Base-by-base conservation (phyloP, 108 stramenopile species). In the Parmales sp. region DNA sequence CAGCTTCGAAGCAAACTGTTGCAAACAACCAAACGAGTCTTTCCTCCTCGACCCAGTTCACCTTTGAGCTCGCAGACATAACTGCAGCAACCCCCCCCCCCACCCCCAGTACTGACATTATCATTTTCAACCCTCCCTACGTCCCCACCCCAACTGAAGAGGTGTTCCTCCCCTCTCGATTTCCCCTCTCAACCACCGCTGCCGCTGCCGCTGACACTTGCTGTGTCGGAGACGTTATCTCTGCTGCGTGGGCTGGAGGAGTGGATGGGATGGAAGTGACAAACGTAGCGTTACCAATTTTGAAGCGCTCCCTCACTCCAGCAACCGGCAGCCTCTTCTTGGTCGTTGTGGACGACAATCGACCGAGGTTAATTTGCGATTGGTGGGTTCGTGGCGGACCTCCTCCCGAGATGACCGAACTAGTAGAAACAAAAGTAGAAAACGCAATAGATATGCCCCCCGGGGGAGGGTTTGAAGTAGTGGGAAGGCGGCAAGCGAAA, bases 71-170 rank as follows among this genome's bases (percentile, higher is more conserved):
- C n/a, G n/a, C n/a, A n/a, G n/a, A n/a, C n/a, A n/a, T n/a, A n/a
- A n/a, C n/a, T n/a, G n/a, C n/a, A n/a, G n/a, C n/a, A n/a, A n/a
- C n/a, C n/a, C n/a, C n/a, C n/a, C n/a, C n/a, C n/a, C n/a, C n/a
- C n/a, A n/a, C n/a, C n/a, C n/a, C n/a, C n/a, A n/a, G n/a, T n/a
- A n/a, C n/a, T 3, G 90, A 92, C 70, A 74, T 87, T 8, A 60
- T 92, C n/a, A 68, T 95, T 18, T 93, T 95, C 78, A 95, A 95
- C 73, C 94, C 94, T 29, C 94, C 94, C 7, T 95, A 95, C 63
- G 94, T 95, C 45, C 90, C 91, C 29, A 95, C 94, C 9, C 84
- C 86, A 0, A 79, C 89, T 39, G 82, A 80, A 0, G 94, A 95
- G 76, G 88, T 95, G 6, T 38, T 26, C 22, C 13, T 26, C 20